Base-by-base conservation (phyloP, 169 alveolate genomes). In the Toxoplasma gondii region DNA sequence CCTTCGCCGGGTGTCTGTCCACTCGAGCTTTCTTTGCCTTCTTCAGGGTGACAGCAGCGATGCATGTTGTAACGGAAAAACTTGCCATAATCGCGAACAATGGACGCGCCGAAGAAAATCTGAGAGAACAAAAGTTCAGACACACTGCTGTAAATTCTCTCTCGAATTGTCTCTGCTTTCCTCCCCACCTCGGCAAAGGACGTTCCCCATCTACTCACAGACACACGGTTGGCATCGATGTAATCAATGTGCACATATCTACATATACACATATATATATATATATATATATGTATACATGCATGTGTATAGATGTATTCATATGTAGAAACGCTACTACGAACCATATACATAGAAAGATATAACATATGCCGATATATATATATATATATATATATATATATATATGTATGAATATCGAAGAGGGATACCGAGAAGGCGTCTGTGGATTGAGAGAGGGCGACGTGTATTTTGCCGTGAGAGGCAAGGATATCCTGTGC, bases 1-100 rank as follows among this genome's bases (percentile, higher is more conserved):
- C 12, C 58, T 12, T 49, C 58, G 12, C 58, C 22, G 58, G 58
- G 58, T 12, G 58, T 4, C 4, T 49, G 58, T 4, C 58, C 12
- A 12, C 58, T 49, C 58, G 4, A 12, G 12, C 22, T 49, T 4
- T 49, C 58, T 12, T 64, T 16, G 7, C 10, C 92, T n/a, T 44
- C 80, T 2, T 86, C 92, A 12, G 92, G 80, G 45, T 86, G 92
- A 31, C 92, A 86, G 80, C 92, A 86, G 58, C 92, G 70, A 38
- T 86, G 92, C 19, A 86, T 43, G 80, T 86, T 86, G 80, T 86
- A 86, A 5, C 92, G 70, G 80, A 36, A 45, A 34, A 49, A 34
- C n/a, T 29, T 29, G 80, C 92, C 92, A 27, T 27, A 86, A 45
- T 86, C 92, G 38, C 43, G 41, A 10, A 38, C 92, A 1, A 86